These are phyloP conservation scores for Articulospora tetracladia DNA, from an alignment of 495 filamentous ascomycete genomes.

Conservation along the genomic window DNA sequence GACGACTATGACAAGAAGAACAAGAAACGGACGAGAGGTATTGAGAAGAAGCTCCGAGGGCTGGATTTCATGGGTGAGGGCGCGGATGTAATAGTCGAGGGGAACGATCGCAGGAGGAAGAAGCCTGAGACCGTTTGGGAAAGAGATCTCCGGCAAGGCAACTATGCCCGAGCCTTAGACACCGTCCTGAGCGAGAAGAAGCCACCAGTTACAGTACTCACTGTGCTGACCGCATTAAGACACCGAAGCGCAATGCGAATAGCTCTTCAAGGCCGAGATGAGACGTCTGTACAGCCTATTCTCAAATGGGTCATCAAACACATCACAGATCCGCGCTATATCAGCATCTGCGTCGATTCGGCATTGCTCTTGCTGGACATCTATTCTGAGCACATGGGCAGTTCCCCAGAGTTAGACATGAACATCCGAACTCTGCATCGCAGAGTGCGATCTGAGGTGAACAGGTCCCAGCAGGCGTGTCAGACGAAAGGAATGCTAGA, in stretches of 20 bases:
- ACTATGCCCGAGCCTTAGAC: slow-evolving; percentile 76
- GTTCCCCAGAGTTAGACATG: slow-evolving; percentile 66
- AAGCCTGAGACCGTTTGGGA: slow-evolving; percentile 76
- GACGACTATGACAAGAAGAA: slow-evolving; percentile 58
- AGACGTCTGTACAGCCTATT: slow-evolving; percentile 73
- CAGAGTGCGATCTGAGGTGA: slow-evolving; percentile 71
- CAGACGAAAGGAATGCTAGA: slow-evolving; percentile 82
- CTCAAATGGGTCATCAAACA: slow-evolving; percentile 77
- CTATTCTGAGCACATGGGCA: slow-evolving; percentile 76
- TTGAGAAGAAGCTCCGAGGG: slow-evolving; percentile 66
- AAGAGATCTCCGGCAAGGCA: slow-evolving; percentile 68
- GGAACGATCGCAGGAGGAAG: slow-evolving; percentile 51
- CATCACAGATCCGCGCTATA: slow-evolving; percentile 74
- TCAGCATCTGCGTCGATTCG: slow-evolving; percentile 73
- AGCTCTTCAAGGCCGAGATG: slow-evolving; percentile 79
- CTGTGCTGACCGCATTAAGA: slow-evolving; percentile 74
- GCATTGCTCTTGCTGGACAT: slow-evolving; percentile 77
- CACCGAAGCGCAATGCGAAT: slow-evolving; percentile 85
- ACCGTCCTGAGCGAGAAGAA: slow-evolving; percentile 56
- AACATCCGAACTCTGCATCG: slow-evolving; percentile 60
- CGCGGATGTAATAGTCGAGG: slow-evolving; percentile 81
- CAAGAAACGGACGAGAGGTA: slow-evolving; percentile 62
- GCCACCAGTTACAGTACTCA: slow-evolving; percentile 59
- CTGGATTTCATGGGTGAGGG: slow-evolving; percentile 83
- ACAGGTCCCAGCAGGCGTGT: slow-evolving; percentile 73